phyloP scores from a whole-genome alignment of 768 basidiomycete species.

The Termitomyces sp. region DNA sequence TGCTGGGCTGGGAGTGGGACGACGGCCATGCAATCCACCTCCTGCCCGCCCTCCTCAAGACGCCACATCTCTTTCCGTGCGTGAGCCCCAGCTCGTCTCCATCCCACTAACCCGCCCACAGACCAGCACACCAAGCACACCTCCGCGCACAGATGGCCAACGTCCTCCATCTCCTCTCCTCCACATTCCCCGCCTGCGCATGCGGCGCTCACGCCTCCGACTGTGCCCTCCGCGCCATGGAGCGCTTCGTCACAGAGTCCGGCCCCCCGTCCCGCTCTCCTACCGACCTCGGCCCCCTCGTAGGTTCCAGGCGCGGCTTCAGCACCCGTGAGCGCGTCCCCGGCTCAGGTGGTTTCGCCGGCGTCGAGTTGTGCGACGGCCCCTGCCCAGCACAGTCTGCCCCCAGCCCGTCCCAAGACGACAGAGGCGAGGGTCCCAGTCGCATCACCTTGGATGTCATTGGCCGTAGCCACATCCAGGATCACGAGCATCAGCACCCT shows the following conservation, averaged over 20 bases:
- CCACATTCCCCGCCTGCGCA: constrained; percentile 71
- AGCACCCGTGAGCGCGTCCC: constrained; percentile 52
- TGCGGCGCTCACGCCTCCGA: constrained; percentile 59
- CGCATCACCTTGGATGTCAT: constrained; percentile 4
- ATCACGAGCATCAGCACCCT: no score
- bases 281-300: constrained; percentile 64
- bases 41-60: constrained; percentile 61
- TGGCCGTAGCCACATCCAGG: no score
- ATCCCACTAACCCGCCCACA: constrained; percentile 17
- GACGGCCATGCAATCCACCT: constrained; percentile 82
- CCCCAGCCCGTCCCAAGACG: neutral
- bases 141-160: constrained; percentile 63
- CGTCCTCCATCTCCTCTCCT: constrained; percentile 63
- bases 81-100: constrained; percentile 17
- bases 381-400: no score
- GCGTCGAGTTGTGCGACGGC: constrained; percentile 42
- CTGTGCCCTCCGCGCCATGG: constrained; percentile 63
- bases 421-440: constrained; percentile 6
- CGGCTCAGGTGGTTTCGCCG: constrained; percentile 56
- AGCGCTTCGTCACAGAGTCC: constrained; percentile 48
- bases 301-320: constrained; percentile 58
- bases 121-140: constrained; percentile 42
- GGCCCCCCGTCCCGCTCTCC: no score
- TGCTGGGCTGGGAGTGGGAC: constrained; percentile 96
- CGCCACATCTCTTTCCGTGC: constrained; percentile 54